A percentile compares a stretch with the other conserved stretches of the same genome.
Conservation (phyloP, 202 grass and related monocot species). For the Setaria italica region DNA sequence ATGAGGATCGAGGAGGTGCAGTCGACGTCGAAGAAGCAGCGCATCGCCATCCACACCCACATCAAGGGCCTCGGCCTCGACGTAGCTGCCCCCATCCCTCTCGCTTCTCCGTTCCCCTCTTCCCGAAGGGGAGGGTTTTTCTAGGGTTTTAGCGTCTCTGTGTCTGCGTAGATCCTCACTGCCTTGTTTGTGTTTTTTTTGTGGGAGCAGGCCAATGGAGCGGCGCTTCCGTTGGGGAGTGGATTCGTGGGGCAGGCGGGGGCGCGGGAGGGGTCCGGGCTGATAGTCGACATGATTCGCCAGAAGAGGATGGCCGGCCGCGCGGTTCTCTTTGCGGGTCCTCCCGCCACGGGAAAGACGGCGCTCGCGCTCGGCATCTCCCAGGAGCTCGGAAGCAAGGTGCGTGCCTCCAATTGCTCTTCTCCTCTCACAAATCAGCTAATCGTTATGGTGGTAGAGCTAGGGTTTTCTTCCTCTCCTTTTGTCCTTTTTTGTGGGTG, state of each 20-base stretch:
- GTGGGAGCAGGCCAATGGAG: constrained; percentile 58
- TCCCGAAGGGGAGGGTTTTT: constrained; percentile 42
- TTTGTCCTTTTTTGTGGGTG: not conserved
- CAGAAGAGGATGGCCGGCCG: constrained; percentile 98
- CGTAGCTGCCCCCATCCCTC: constrained; percentile 44
- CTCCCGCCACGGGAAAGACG: constrained; percentile 90
- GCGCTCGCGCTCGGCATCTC: constrained; percentile 85
- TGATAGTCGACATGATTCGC: constrained; percentile 88
- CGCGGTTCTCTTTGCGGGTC: constrained; percentile 82
- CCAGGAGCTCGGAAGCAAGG: constrained; percentile 99
- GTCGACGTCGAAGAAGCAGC: constrained; percentile 90
- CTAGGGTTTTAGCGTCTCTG: constrained; percentile 51
- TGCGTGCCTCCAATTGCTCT: constrained; percentile 40
- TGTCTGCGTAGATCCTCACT: constrained; percentile 23
- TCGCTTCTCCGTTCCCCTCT: constrained; percentile 5
- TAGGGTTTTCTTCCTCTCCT: constrained; percentile 9
- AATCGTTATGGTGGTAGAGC: not conserved
- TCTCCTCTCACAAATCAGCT: not conserved
- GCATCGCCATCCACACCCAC: constrained; percentile 91
- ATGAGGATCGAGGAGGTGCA: constrained; percentile 99
- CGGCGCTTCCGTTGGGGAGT: constrained; percentile 61
- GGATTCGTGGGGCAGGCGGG: constrained; percentile 86
- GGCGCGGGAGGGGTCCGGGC: constrained; percentile 72
- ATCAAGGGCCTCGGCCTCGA: constrained; percentile 99
- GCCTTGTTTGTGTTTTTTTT: constrained; percentile 1